These are phyloP conservation scores for Chloromonas sp. DNA, from an alignment of 163 green algal species.

Conservation along the genomic window DNA sequence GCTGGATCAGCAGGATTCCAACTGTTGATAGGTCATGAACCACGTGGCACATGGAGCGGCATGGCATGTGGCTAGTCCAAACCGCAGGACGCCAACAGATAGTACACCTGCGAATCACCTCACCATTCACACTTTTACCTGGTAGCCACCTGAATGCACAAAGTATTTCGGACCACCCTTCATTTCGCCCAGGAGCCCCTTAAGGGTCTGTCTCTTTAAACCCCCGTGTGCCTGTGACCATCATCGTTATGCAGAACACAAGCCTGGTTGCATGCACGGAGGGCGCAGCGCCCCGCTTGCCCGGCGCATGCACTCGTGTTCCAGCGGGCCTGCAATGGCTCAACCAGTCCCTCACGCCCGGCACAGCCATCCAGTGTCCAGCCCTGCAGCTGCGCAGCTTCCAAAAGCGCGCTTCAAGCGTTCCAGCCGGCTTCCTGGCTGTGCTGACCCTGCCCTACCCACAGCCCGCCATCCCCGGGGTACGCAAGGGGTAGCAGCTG, in stretches of 20 bases:
- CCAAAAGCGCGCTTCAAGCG: neutral
- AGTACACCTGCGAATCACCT: too few relatives aligned
- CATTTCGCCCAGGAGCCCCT: too few relatives aligned
- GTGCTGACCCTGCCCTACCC: neutral
- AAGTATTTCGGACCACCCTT: too few relatives aligned
- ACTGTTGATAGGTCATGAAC: too few relatives aligned
- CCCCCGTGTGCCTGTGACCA: too few relatives aligned
- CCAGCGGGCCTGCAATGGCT: neutral
- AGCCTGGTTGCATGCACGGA: slow-evolving; percentile 13
- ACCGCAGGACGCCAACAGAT: too few relatives aligned
- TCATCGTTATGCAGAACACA: slow-evolving; percentile 7
- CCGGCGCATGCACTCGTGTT: neutral
- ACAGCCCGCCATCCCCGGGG: neutral
- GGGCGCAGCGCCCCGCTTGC: neutral
- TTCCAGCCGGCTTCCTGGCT: neutral
- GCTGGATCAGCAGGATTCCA: neutral
- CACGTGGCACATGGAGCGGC: too few relatives aligned
- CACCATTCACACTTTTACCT: too few relatives aligned
- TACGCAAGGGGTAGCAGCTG: too few relatives aligned
- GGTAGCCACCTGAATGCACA: too few relatives aligned
- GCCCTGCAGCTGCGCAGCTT: slow-evolving; percentile 1
- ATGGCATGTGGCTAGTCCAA: too few relatives aligned
- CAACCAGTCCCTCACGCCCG: neutral
- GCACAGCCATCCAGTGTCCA: neutral
- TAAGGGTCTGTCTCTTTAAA: too few relatives aligned